A percentile compares a stretch with the other conserved stretches of the same genome.
These are phyloP conservation scores for Arctium lappa DNA, from an alignment of 129 eudicot species.

Conservation along the genomic window DNA sequence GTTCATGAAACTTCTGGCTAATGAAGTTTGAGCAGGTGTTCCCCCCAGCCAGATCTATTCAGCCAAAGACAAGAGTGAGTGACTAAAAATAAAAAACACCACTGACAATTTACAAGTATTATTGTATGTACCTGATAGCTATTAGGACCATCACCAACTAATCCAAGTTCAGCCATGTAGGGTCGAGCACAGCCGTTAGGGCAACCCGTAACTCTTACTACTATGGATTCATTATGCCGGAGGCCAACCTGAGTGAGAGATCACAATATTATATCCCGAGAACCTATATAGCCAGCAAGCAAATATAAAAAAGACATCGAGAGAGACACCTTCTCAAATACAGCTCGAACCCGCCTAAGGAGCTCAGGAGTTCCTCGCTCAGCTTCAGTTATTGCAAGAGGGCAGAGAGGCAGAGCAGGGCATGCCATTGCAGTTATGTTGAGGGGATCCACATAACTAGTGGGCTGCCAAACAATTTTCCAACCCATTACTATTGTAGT, in stretches of 20 bases:
- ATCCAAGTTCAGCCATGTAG: constrained; percentile 99
- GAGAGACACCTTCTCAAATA: constrained; percentile 77
- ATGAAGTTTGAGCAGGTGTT: constrained; percentile 70
- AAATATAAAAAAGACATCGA: not conserved
- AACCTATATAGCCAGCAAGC: not conserved
- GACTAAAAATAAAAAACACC: too few relatives aligned
- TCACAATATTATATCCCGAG: not conserved
- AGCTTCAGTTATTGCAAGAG: constrained; percentile 96
- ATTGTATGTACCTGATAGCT: constrained; percentile 78
- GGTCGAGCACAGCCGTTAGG: constrained; percentile 99
- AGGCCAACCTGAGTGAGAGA: constrained; percentile 79
- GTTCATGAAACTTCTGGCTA: constrained; percentile 73
- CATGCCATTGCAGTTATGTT: constrained; percentile 97
- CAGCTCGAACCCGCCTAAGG: constrained; percentile 71
- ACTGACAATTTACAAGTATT: not conserved
- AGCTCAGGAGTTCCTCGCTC: constrained; percentile 93
- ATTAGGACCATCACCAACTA: constrained; percentile 99
- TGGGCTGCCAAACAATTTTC: constrained; percentile 48
- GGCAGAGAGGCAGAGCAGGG: constrained; percentile 97
- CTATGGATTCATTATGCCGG: constrained; percentile 71
- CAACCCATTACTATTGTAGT: not conserved
- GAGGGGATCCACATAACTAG: constrained; percentile 83
- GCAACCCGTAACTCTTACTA: constrained; percentile 92
- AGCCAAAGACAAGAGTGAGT: too few relatives aligned
- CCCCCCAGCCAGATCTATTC: constrained; percentile 94